Conservation (phyloP, 768 basidiomycete genomes). For the Trametes sanguinea region DNA sequence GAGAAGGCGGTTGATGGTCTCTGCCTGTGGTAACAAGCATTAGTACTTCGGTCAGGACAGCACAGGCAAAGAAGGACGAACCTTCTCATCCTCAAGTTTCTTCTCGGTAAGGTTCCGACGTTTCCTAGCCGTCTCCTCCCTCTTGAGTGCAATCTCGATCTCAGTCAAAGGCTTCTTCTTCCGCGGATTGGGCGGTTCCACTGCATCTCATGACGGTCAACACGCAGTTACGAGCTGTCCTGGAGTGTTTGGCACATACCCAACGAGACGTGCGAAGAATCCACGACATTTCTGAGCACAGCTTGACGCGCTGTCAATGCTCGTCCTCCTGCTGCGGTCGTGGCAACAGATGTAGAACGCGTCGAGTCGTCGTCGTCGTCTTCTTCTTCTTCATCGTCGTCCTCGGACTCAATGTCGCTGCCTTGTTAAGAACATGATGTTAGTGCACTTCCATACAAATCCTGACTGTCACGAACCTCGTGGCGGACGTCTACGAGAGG, state of each 20-base stretch:
- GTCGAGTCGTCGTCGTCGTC: slow-evolving; percentile 45
- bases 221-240: no score
- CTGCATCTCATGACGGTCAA: slow-evolving; percentile 11
- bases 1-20: slow-evolving; percentile 86
- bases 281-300: slow-evolving; percentile 68
- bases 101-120: slow-evolving; percentile 80
- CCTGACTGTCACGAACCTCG: slow-evolving; percentile 14
- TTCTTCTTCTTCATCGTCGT: slow-evolving; percentile 41
- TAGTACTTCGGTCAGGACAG: background rate
- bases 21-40: slow-evolving; percentile 48
- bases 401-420: slow-evolving; percentile 46
- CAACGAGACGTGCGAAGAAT: slow-evolving; percentile 67
- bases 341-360: slow-evolving; percentile 31
- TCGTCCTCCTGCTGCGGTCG: slow-evolving; percentile 29
- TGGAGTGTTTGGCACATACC: slow-evolving; percentile 36
- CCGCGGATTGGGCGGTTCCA: slow-evolving; percentile 38
- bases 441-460: no score
- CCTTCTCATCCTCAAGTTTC: slow-evolving; percentile 86
- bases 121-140: slow-evolving; percentile 83
- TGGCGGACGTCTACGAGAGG: slow-evolving; percentile 21
- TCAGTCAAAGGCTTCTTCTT: slow-evolving; percentile 73
- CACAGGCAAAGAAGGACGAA: slow-evolving; percentile 24
- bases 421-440: slow-evolving; percentile 26
- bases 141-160: slow-evolving; percentile 68
- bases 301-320: slow-evolving; percentile 58